Conservation (phyloP, 2,329 filamentous ascomycete species). For the Penicillium psychrosexuale region DNA sequence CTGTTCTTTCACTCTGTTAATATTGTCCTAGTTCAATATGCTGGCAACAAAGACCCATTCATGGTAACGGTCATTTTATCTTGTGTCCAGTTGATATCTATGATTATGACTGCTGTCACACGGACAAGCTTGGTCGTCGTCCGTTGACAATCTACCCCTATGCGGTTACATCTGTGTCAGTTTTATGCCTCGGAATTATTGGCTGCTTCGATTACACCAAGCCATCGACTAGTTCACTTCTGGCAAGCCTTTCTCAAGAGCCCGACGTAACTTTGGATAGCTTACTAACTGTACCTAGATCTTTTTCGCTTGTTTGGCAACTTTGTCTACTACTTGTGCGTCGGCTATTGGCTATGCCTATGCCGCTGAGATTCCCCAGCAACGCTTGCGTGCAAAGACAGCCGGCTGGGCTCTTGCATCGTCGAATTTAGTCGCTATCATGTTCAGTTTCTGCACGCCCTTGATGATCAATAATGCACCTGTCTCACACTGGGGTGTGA, state of each 20-base stretch:
- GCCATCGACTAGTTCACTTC: slow-evolving; percentile 34
- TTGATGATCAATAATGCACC: slow-evolving; percentile 47
- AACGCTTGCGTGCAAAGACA: slow-evolving; percentile 42
- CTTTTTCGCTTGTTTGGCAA: slow-evolving; percentile 45
- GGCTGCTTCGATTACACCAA: slow-evolving; percentile 42
- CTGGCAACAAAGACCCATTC: slow-evolving; percentile 44
- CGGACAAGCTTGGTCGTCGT: slow-evolving; percentile 38
- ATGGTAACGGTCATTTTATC: slow-evolving; percentile 44
- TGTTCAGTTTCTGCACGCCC: slow-evolving; percentile 48
- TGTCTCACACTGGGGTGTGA: slow-evolving; percentile 42
- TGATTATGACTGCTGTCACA: slow-evolving; percentile 39
- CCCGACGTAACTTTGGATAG: background rate
- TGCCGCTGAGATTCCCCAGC: slow-evolving; percentile 42
- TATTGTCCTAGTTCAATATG: slow-evolving; percentile 36
- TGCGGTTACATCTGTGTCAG: slow-evolving; percentile 36
- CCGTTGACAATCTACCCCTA: slow-evolving; percentile 44
- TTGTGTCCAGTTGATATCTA: slow-evolving; percentile 44
- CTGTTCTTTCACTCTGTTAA: slow-evolving; percentile 1
- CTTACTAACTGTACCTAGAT: slow-evolving; percentile 25
- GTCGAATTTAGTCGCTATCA: slow-evolving; percentile 43
- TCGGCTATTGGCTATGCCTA: slow-evolving; percentile 47
- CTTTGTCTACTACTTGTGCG: slow-evolving; percentile 44
- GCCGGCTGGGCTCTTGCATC: slow-evolving; percentile 41
- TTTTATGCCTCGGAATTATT: slow-evolving; percentile 41
- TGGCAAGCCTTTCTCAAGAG: slow-evolving; percentile 28